Base-by-base conservation (phyloP, 192 early-diverging fungal species). In the Gamsiella multidivaricata region DNA sequence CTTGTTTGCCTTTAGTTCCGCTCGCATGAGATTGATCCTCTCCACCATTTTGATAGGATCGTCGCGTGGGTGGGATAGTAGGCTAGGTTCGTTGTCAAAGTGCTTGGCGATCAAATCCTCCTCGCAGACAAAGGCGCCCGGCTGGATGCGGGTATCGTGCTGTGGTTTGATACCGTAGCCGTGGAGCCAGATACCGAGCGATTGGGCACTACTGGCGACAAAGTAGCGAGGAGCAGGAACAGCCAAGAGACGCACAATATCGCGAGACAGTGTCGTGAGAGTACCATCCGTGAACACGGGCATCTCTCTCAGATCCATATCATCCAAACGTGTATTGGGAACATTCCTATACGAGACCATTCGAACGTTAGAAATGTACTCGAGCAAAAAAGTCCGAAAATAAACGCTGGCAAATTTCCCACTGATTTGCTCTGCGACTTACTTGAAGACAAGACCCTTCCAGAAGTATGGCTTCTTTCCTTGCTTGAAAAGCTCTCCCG, bases 61-160 rank as follows among this genome's bases (percentile, higher is more conserved):
- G 14, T 78, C 74, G 41, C 59, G 74, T 15, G 74, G 65, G 3
- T 53, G 39, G 9, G 2, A 5, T 22, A 2, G 0, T 3, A 78
- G 36, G 45, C 74, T 78, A 3, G 59, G 60, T 31, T 78, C 74
- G 39, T 83, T 82, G 51, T 82, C 83, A 59, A 87, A 87, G 32
- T 87, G 85, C 42, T 87, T 87, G 8, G 81, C 85, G 66, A 87
- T 83, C 76, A 87, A 68, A 43, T 84, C 81, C 17, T 87, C 83
- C 25, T 87, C 85, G 34, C 85, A 87, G 6, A 84, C 83, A 66
- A 84, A 78, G 9, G 74, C 83, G 37, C 80, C 81, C 8, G 84
- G 83, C 28, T 87, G 85, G 43, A 87, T 87, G 20, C 85, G 75
- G 23, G 65, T 78, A 28, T 87, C 85, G 53, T 84, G 83, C 34